These are phyloP conservation scores for Erodium moschatum DNA, from an alignment of 441 rosid species.

Conservation along the genomic window DNA sequence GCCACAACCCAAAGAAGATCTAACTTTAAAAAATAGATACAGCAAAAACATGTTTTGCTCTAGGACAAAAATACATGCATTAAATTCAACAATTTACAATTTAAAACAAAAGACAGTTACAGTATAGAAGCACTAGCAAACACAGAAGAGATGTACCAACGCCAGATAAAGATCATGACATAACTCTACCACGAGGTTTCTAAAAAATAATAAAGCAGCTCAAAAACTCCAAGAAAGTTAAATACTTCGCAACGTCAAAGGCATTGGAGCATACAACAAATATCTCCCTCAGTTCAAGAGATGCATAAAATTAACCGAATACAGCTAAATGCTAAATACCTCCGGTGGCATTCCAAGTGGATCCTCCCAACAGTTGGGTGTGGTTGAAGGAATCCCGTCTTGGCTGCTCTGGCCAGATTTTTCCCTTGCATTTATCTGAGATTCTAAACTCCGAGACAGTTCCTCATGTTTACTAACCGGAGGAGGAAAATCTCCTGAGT, in stretches of 20 bases:
- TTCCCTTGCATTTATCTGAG: constrained; percentile 29
- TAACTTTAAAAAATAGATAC: background rate
- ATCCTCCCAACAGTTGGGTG: constrained; percentile 36
- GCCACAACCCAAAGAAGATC: background rate
- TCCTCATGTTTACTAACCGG: constrained; percentile 36
- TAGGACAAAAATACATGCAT: background rate
- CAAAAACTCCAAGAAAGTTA: background rate
- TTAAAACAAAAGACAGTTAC: background rate
- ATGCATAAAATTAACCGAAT: constrained; percentile 9
- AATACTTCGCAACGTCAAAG: background rate
- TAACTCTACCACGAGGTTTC: background rate
- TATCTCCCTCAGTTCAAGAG: constrained; percentile 6
- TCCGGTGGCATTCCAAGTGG: constrained; percentile 86
- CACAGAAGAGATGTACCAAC: background rate
- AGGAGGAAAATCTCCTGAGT: constrained; percentile 45
- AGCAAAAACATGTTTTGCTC: too few species aligned
- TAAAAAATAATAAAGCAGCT: background rate
- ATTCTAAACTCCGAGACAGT: constrained; percentile 30
- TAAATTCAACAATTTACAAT: background rate
- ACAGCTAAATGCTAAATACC: constrained; percentile 38
- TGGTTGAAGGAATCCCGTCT: constrained; percentile 27
- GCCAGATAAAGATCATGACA: background rate
- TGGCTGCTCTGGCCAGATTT: constrained; percentile 33
- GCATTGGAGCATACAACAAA: constrained; percentile 8
- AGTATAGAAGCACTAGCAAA: background rate